Base-by-base conservation (phyloP, 208 protist species). In the Crithidia mellificae region DNA sequence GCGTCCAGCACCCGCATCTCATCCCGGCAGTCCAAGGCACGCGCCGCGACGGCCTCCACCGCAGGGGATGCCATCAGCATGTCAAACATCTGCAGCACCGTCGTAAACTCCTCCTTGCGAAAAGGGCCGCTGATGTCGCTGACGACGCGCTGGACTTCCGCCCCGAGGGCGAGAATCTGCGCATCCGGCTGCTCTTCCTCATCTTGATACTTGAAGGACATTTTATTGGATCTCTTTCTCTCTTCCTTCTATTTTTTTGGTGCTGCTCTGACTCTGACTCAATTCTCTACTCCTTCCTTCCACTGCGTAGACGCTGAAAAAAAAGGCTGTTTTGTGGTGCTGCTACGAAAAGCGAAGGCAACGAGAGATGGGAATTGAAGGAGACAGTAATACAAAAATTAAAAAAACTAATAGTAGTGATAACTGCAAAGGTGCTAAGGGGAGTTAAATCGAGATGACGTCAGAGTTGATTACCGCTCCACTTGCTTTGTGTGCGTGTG, bases 1-100 rank as follows among this genome's bases (percentile, higher is more conserved):
- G 43, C 19, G 8, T 84, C 74, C 20, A 86, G 68, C 11, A 46
- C 24, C 7, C 54, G 61, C 57, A 74, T 69, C 52, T 86, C 84
- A 7, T 74, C 65, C 1, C 78, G 76, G 29, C 38, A 70, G 25
- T 43, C 58, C 11, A 78, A 14, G 12, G 67, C 53, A 25, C 51
- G 56, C 9, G 72, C 70, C 17, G 79, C 75, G 2, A 86, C 67
- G 43, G 63, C 51, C 44, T 70, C 44, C 20, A 92, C 43, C 17
- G 77, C 75, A 2, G 72, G 63, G n/a, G 78, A 61, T 20, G 77
- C 78, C 63, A 82, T 66, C 19, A 96, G 54, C 56, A 89, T 78
- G 57, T 96, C 91, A 64, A 90, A 96, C 38, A 77, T 66, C 68
- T 93, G 88, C 50, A 96, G 59, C 5, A 90, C 86, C 47, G 78